Percentiles rank a stretch among this genome's conserved stretches.
These are phyloP conservation scores for Ascobolus immersus DNA, from an alignment of 495 filamentous ascomycete species.

Conservation along the genomic window DNA sequence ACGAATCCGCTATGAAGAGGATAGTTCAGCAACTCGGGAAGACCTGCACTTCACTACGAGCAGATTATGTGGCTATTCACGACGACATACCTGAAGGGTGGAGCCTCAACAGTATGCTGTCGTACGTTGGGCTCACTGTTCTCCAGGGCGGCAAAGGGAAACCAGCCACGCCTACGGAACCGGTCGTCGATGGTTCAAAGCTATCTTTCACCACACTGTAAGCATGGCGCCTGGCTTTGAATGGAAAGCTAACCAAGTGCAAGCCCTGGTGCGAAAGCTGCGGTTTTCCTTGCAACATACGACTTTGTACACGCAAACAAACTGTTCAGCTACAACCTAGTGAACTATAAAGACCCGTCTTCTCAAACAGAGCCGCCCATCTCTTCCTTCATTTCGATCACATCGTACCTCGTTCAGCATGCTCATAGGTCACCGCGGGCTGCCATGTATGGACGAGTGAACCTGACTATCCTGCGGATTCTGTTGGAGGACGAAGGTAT, in stretches of 20 bases:
- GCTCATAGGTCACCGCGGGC: slow-evolving; percentile 60
- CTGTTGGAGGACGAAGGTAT: slow-evolving; percentile 65
- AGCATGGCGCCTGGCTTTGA: slow-evolving; percentile 12
- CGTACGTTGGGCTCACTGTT: slow-evolving; percentile 45
- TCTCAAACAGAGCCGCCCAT: slow-evolving; percentile 48
- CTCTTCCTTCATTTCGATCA: slow-evolving; percentile 57
- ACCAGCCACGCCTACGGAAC: slow-evolving; percentile 27
- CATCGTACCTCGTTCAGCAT: slow-evolving; percentile 81
- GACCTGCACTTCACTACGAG: slow-evolving; percentile 37
- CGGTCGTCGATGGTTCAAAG: slow-evolving; percentile 47
- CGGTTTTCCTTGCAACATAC: slow-evolving; percentile 61
- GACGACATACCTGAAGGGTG: slow-evolving; percentile 84
- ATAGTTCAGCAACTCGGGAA: slow-evolving; percentile 50
- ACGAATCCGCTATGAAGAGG: slow-evolving; percentile 62
- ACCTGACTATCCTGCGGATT: slow-evolving; percentile 58
- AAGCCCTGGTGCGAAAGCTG: slow-evolving; percentile 54
- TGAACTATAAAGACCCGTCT: slow-evolving; percentile 29
- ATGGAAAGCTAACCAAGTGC: slow-evolving; percentile 12
- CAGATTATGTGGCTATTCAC: slow-evolving; percentile 64
- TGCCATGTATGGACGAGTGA: slow-evolving; percentile 57
- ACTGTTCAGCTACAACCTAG: slow-evolving; percentile 67
- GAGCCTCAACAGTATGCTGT: slow-evolving; percentile 50
- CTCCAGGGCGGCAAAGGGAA: slow-evolving; percentile 36
- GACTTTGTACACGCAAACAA: slow-evolving; percentile 91
- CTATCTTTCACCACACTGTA: slow-evolving; percentile 46